Base-by-base conservation (phyloP, 2,329 filamentous ascomycete species). In the Aspergillaceae sp. region DNA sequence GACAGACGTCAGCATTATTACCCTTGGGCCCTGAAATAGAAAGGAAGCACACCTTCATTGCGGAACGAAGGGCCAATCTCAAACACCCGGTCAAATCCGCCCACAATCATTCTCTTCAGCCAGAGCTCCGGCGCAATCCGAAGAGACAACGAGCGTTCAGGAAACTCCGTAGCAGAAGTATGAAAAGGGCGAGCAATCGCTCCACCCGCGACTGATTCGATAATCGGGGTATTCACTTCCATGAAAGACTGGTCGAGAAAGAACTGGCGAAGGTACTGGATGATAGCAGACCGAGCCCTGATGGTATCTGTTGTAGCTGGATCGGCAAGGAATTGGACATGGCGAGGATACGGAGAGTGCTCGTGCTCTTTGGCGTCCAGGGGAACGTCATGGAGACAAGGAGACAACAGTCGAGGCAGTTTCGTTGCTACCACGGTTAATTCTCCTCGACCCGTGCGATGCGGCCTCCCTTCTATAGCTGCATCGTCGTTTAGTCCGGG, bases 81-180 rank as follows among this genome's bases (percentile, higher is more conserved):
- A 60, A 94, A 98, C 28, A 98, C 82, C 51, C 77, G 82, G 57
- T 94, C 86, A 50, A 97, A 82, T 2, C 90, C 91, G 42, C 90
- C 91, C 11, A 97, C 78, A 1, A 97, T 81, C 40, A 98, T 74
- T 6, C 92, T 80, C 72, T 98, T 98, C 37, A 98, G 78, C 84
- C 89, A 97, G 33, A 98, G 73, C 68, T 98, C 92, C 0, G 92
- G 92, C 3, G 92, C 92, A 56, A 98, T 91, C 42, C 92, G 79
- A 32, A 98, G 74, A 26, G 86, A 80, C 33, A 98, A 72, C 45
- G 81, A 75, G 48, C 80, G 83, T 36, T 83, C 77, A 2, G 80
- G 74, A 49, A 94, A 83, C 60, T 90, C 87, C 0, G 84, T 87
- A 6, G 88, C 83, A 40, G 74, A 70, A 0, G 90, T 97, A 54